Evolutionary conservation across 2,329 filamentous ascomycete species (phyloP), one percentile per base, ranked within the genome.

Genomic region (Didymella pomorum): DNA sequence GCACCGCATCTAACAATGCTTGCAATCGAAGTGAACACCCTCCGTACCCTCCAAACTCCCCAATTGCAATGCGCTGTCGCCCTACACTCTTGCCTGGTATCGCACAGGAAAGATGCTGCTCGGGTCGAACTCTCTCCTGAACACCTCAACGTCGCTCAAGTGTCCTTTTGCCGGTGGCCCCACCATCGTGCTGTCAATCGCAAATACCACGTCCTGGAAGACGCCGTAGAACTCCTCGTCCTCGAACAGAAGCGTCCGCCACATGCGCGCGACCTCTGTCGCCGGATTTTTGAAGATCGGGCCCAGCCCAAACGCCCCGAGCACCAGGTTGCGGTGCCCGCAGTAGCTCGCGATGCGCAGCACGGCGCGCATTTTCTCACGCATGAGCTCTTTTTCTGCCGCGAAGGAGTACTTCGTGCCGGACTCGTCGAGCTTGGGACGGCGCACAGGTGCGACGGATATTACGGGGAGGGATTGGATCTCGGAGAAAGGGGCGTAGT

Each of bases 401-500:
- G 82, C 80, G 74, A 93, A 93, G 0, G 88, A 89, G 76, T 92
- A 93, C 62, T 85, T 86, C 60, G 81, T 81, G n/a, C 87, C 87
- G 47, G 82, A 81, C 58, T 87, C 85, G 67, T 87, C 87, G 37
- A 93, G 83, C 76, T 92, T 92, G 18, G 90, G 90, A 77, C 89
- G 86, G 23, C 88, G 85, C 8, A 89, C 86, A 10, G 90, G 89
- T 21, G 88, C 85, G 20, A 92, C 87, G 2, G 89, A 91, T 55
- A 92, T 85, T n/a, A 93, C 87, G 10, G 89, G 89, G 28, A 92
- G 77, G 44, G 84, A 69, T 65, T 79, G 77, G 60, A 80, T 89
- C 41, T 83, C 79, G 25, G 79, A 61, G 52, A 71, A 75, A 61
- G 65, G 56, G 21, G 65, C 68, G 46, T 77, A 76, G 61, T 75